These are phyloP conservation scores for Xylariaceae sp. DNA, from an alignment of 2,329 filamentous ascomycete species.

Conservation along the genomic window DNA sequence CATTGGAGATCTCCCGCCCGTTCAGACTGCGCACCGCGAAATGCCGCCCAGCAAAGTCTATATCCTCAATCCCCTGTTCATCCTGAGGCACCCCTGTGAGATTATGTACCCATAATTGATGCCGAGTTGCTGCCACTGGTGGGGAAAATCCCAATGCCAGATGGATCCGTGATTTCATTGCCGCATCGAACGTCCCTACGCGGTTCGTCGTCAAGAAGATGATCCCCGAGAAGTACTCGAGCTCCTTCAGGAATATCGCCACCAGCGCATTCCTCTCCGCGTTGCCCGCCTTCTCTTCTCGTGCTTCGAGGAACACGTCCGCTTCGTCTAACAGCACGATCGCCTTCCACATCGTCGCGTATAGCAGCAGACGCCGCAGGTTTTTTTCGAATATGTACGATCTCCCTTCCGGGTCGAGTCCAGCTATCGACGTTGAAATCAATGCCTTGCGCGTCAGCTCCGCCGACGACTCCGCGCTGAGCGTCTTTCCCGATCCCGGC, in stretches of 20 bases:
- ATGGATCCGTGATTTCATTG: conserved; percentile 38
- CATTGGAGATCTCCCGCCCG: conserved; percentile 22
- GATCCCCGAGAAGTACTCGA: conserved; percentile 38
- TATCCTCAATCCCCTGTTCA: conserved; percentile 6
- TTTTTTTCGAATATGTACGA: conserved; percentile 15
- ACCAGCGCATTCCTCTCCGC: conserved; percentile 20
- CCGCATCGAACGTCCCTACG: conserved; percentile 38
- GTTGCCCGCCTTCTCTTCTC: conserved; percentile 13
- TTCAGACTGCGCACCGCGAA: conserved; percentile 10
- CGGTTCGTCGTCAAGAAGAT: conserved; percentile 42
- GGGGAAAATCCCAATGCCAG: conserved; percentile 31
- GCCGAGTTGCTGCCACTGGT: conserved; percentile 7
- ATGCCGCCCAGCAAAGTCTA: conserved; percentile 2
- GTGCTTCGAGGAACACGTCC: conserved; percentile 31
- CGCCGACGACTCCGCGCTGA: conserved; percentile 30
- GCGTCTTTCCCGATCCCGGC: conserved; percentile 33
- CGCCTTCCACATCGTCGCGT: conserved; percentile 22
- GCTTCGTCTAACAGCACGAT: conserved; percentile 24
- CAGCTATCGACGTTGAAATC: conserved; percentile 12
- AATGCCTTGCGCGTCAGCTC: conserved; percentile 15
- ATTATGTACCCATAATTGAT: conserved; percentile 8
- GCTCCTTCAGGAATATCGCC: conserved; percentile 32
- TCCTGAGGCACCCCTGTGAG: conserved; percentile 6
- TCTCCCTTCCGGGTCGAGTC: conserved; percentile 13
- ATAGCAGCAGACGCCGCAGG: conserved; percentile 18